phyloP scores from a whole-genome alignment of 768 basidiomycete genomes.

The Lentinula guzmanii region DNA sequence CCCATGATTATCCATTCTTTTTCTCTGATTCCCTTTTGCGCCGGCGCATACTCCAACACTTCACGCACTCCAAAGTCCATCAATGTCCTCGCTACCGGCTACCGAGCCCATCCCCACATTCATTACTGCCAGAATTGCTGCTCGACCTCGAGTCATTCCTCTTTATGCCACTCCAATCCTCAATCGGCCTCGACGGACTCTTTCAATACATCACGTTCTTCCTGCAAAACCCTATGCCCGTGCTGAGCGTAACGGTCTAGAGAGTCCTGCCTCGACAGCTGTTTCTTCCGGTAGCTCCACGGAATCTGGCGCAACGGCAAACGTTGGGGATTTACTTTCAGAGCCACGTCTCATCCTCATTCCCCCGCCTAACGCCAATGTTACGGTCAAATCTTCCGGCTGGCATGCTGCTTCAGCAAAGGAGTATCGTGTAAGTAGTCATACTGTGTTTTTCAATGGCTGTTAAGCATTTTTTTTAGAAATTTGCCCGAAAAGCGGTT shows the following conservation, averaged over 20 bases:
- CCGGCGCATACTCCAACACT: background rate
- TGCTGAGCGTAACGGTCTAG: background rate
- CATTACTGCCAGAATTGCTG: background rate
- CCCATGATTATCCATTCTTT: too few species aligned
- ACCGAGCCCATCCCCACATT: background rate
- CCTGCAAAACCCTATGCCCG: background rate
- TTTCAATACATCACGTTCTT: background rate
- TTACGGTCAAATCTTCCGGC: background rate
- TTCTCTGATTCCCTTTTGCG: too few species aligned
- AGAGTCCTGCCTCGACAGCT: too few species aligned
- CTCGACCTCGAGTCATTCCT: background rate
- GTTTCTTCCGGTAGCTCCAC: background rate
- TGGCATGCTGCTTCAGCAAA: background rate
- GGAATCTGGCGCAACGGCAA: too few species aligned
- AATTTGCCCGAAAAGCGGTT: background rate
- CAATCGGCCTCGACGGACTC: background rate
- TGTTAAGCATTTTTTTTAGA: background rate
- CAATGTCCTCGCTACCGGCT: background rate
- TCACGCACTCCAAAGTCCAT: background rate
- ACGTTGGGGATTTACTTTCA: background rate
- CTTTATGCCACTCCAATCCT: background rate
- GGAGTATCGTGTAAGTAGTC: background rate
- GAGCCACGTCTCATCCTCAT: background rate
- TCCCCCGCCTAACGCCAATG: background rate
- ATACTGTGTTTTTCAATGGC: background rate